Evolutionary conservation across 2,329 filamentous ascomycete species (phyloP).

Genomic region (Pseudocercospora musae): DNA sequence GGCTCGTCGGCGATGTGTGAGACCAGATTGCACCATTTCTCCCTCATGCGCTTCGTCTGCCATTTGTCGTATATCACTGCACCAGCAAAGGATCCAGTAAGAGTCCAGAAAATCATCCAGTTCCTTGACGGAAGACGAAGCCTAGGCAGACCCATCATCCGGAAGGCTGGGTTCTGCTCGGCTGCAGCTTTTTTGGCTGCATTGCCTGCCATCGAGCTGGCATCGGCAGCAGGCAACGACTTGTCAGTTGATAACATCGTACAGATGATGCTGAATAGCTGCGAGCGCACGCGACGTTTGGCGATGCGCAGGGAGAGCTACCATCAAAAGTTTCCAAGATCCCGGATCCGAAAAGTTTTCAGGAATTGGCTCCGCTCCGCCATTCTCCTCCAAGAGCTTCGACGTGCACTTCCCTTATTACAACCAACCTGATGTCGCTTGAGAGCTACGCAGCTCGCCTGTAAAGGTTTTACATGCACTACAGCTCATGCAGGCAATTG

Average conservation of each 20-base stretch:
- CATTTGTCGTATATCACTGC: conserved; percentile 89
- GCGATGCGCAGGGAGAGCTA: not conserved
- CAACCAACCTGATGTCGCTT: not conserved
- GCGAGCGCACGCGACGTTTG: not conserved
- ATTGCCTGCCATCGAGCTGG: conserved; percentile 13
- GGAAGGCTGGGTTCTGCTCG: conserved; percentile 67
- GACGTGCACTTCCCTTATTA: not conserved
- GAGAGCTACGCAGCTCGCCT: not conserved
- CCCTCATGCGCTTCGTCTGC: conserved; percentile 79
- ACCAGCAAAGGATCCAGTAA: conserved; percentile 73
- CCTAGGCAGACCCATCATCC: conserved; percentile 74
- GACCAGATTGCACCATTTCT: conserved; percentile 82
- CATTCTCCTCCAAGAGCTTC: not conserved
- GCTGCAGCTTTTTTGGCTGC: conserved; percentile 24
- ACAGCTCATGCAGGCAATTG: no score
- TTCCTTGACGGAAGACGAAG: conserved; percentile 90
- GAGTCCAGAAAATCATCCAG: conserved; percentile 90
- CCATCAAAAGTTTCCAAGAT: not conserved
- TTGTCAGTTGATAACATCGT: conserved; percentile 14
- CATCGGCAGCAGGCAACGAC: conserved; percentile 16
- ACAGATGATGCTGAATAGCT: not conserved
- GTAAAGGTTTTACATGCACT: no score
- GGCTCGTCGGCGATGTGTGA: conserved; percentile 78
- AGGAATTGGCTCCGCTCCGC: not conserved
- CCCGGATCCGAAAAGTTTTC: not conserved